Evolutionary conservation across 495 filamentous ascomycete species (phyloP).

Genomic region (Articulospora tetracladia): DNA sequence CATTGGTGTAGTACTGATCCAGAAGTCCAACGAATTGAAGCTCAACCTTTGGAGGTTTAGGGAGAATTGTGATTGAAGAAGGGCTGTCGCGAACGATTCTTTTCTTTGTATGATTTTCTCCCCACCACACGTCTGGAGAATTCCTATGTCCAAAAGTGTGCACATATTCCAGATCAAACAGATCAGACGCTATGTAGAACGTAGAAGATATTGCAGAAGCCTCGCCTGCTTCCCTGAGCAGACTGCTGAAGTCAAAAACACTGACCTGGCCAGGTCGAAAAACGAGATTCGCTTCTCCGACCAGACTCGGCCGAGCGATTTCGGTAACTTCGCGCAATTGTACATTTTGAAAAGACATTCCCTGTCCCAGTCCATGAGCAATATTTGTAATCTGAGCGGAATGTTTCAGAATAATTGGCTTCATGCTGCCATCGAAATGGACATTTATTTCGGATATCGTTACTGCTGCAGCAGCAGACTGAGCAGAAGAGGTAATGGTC

Average conservation of each 20-base stretch:
- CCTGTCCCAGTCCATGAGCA: neutral
- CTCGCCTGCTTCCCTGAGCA: slow-evolving; percentile 77
- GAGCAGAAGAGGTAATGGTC: slow-evolving; percentile 64
- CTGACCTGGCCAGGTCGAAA: slow-evolving; percentile 65
- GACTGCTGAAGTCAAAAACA: slow-evolving; percentile 66
- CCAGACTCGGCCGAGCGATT: slow-evolving; percentile 26
- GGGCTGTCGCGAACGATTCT: slow-evolving; percentile 44
- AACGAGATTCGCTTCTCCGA: slow-evolving; percentile 61
- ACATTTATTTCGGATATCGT: slow-evolving; percentile 61
- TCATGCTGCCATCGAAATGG: slow-evolving; percentile 65
- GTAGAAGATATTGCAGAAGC: slow-evolving; percentile 61
- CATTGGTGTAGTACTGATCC: slow-evolving; percentile 79
- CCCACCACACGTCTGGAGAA: slow-evolving; percentile 49
- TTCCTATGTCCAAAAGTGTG: slow-evolving; percentile 44
- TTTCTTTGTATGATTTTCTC: slow-evolving; percentile 39
- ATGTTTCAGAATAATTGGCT: slow-evolving; percentile 20
- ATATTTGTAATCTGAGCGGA: neutral
- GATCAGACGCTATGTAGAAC: slow-evolving; percentile 55
- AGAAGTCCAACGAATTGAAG: slow-evolving; percentile 57
- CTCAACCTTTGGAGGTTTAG: slow-evolving; percentile 89
- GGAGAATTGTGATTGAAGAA: slow-evolving; percentile 62
- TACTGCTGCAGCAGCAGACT: slow-evolving; percentile 57
- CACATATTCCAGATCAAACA: slow-evolving; percentile 65
- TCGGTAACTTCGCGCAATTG: slow-evolving; percentile 20
- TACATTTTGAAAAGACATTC: slow-evolving; percentile 21